phyloP scores from a whole-genome alignment of 2,329 filamentous ascomycete genomes.

The Hypoxylon sp. region DNA sequence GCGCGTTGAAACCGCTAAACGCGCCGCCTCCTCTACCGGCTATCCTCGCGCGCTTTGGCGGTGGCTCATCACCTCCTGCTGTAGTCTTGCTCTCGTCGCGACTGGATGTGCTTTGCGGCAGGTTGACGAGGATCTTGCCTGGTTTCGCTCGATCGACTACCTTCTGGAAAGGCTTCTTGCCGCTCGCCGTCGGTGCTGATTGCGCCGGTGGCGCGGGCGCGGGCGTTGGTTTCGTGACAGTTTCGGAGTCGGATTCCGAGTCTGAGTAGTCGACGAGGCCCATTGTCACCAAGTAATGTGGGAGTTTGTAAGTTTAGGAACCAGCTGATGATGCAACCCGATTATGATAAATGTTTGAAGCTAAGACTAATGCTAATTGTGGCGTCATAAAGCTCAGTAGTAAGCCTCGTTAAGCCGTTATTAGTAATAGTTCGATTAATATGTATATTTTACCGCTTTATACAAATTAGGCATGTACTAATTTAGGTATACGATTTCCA shows the following conservation, averaged over 20 bases:
- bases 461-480: neutral
- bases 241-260: conserved; percentile 85
- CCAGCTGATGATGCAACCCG: conserved; percentile 25
- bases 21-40: conserved; percentile 64
- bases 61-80: conserved; percentile 66
- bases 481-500: neutral
- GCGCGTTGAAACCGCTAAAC: conserved; percentile 87
- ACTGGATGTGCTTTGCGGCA: conserved; percentile 70
- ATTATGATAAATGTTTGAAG: too few species aligned
- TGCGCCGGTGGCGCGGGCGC: conserved; percentile 51
- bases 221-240: conserved; percentile 60
- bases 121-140: conserved; percentile 85
- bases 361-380: too few species aligned
- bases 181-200: conserved; percentile 49
- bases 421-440: neutral
- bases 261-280: conserved; percentile 87
- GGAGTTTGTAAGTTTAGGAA: conserved; percentile 18
- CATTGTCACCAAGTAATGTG: conserved; percentile 64
- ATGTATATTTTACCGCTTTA: neutral
- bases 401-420: neutral
- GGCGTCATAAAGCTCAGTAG: conserved; percentile 27
- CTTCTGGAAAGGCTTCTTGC: conserved; percentile 79
- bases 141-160: conserved; percentile 85
- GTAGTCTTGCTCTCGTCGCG: conserved; percentile 53
- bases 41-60: conserved; percentile 79